A percentile compares a stretch with the other conserved stretches of the same genome.
phyloP scores from a whole-genome alignment of 2,329 filamentous ascomycete species.

The Pyrenophora seminiperda region DNA sequence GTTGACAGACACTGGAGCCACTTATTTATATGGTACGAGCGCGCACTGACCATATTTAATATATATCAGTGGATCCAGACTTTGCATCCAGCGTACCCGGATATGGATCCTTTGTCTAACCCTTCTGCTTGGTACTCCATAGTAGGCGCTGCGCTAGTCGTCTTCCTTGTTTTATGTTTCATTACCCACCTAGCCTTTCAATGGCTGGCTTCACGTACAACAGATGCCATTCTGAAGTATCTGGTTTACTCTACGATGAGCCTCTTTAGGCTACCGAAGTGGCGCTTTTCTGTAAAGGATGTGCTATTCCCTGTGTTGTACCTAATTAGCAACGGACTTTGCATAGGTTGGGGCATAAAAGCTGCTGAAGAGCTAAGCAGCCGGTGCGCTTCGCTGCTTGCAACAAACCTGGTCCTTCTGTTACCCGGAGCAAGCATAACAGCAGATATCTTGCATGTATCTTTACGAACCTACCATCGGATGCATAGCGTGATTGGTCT shows the following conservation, averaged over 20 bases:
- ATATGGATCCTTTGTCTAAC: slow-evolving; percentile 6
- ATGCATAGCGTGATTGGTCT: slow-evolving; percentile 10
- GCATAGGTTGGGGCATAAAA: slow-evolving; percentile 5
- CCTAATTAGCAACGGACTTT: slow-evolving; percentile 12
- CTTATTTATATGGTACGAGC: slow-evolving; percentile 13
- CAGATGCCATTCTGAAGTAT: slow-evolving; percentile 9
- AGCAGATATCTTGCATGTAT: slow-evolving; percentile 14
- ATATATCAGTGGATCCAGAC: slow-evolving; percentile 7
- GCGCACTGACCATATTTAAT: slow-evolving; percentile 8
- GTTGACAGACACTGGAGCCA: background rate
- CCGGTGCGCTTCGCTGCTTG: slow-evolving; percentile 12
- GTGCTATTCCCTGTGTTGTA: slow-evolving; percentile 3
- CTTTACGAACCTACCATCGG: slow-evolving; percentile 4
- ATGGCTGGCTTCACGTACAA: slow-evolving; percentile 8
- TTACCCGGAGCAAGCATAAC: slow-evolving; percentile 7
- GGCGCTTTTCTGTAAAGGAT: background rate
- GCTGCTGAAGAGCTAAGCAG: slow-evolving; percentile 14
- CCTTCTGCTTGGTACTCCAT: slow-evolving; percentile 11
- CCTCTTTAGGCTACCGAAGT: background rate
- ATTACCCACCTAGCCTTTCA: background rate
- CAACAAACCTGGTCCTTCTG: slow-evolving; percentile 18
- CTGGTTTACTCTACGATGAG: slow-evolving; percentile 16
- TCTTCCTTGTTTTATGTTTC: slow-evolving; percentile 7
- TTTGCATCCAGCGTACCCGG: background rate
- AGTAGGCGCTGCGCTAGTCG: slow-evolving; percentile 1